These are phyloP conservation scores for Ochetophila trinervis DNA, from an alignment of 306 rosid genomes.

Conservation along the genomic window DNA sequence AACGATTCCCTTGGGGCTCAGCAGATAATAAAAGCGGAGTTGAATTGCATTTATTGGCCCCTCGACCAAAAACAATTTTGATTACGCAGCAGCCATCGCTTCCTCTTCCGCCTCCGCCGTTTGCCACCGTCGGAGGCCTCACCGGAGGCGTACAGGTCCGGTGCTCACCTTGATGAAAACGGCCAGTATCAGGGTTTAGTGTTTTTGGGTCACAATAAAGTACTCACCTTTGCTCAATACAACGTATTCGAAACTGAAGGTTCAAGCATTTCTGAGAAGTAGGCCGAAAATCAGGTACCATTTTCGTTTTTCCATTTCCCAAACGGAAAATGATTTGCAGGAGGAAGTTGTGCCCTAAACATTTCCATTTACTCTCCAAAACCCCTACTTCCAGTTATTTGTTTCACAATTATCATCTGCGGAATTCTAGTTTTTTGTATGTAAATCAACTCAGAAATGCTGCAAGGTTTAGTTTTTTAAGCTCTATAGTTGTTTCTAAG, in stretches of 20 bases:
- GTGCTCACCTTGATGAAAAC: constrained; percentile 27
- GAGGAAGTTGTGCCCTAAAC: constrained; percentile 33
- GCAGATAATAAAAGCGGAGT: no score
- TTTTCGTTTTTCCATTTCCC: not conserved
- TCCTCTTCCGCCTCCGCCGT: constrained; percentile 40
- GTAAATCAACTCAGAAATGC: constrained; percentile 2
- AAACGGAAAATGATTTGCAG: constrained; percentile 33
- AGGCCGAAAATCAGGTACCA: no score
- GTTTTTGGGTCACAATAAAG: no score
- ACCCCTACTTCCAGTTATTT: constrained; percentile 16
- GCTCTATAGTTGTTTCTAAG: constrained; percentile 26
- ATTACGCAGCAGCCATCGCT: constrained; percentile 42
- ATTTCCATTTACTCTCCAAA: constrained; percentile 32
- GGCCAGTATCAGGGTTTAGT: no score
- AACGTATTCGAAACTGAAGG: no score
- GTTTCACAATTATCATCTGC: not conserved
- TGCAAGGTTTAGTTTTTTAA: constrained; percentile 26
- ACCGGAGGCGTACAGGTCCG: constrained; percentile 77
- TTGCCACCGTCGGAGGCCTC: constrained; percentile 10
- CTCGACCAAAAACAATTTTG: no score
- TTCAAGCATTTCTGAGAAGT: no score
- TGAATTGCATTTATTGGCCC: no score
- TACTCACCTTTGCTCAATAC: no score
- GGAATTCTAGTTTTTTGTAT: not conserved
- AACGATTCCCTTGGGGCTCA: no score